Base-by-base conservation (phyloP, 305 asterid genomes). In the Rubia occidens region DNA sequence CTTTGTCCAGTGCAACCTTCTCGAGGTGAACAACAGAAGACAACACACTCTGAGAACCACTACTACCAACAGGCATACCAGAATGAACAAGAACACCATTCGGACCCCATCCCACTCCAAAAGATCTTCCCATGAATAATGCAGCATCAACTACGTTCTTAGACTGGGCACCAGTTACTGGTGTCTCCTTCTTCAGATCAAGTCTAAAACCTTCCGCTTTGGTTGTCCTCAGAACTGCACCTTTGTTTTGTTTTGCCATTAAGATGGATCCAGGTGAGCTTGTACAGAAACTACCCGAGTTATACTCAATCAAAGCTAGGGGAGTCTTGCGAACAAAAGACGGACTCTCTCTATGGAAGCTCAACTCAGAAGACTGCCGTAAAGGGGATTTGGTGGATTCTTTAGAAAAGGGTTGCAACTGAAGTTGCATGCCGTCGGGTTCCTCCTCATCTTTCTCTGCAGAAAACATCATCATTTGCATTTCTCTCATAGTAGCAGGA, bases 41-140 rank as follows among this genome's bases (percentile, higher is more conserved):
- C 75, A 89, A 77, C 55, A 82, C 83, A 77, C 75, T 59, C 14
- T 61, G 78, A 67, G 80, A 20, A 64, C 66, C 77, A 60, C 73
- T 77, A 78, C 89, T 81, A 61, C 95, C 89, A 84, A 89, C 87
- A 74, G 90, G 93, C 81, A 68, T 83, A 55, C 97, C 98, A 78
- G 97, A 87, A 82, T 94, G 97, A 75, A 90, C 87, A 78, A 94
- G 95, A 66, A 86, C 81, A 5, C 98, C 97, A 77, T 86, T 88
- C 29, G 96, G 96, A 67, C 98, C 98, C 98, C 98, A 93, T 69
- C 98, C 97, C 63, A 87, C 95, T 51, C 98, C 91, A 80, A 93
- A 93, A 10, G 97, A 90, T 83, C 97, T 87, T 65, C 98, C 93
- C 98, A 90, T 87, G 82, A 93, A 93, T 75, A 93, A 81, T 66